Percentiles rank a stretch among this genome's conserved stretches.
Conservation (phyloP, 108 stramenopile genomes). For the Discostella stelligeroides region DNA sequence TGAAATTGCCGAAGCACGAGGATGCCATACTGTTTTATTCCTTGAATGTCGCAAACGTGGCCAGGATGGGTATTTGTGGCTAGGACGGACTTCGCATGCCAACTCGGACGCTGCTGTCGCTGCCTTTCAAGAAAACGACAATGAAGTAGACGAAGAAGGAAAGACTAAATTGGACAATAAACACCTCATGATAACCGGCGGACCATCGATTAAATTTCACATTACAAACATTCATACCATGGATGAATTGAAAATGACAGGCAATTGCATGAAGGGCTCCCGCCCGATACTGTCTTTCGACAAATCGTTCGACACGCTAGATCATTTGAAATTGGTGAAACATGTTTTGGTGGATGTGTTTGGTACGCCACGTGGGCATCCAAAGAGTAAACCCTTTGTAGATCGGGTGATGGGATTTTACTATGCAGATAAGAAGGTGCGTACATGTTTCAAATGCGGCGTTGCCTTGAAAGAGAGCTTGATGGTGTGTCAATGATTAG, state of each 20-base stretch:
- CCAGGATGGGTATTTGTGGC: constrained; percentile 96
- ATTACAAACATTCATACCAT: constrained; percentile 98
- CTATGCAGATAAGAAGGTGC: constrained; percentile 92
- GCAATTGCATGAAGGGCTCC: constrained; percentile 96
- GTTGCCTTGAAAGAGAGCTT: too few species aligned
- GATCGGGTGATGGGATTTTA: constrained; percentile 97
- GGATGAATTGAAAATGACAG: constrained; percentile 98
- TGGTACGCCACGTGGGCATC: constrained; percentile 96
- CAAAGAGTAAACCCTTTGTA: constrained; percentile 98
- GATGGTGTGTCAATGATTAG: constrained; percentile 80
- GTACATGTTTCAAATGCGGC: too few species aligned
- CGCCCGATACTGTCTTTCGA: constrained; percentile 97
- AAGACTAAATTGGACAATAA: constrained; percentile 16
- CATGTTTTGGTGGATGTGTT: constrained; percentile 95
- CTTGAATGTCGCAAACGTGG: constrained; percentile 94
- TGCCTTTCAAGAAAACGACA: neutral
- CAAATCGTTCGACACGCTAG: constrained; percentile 68
- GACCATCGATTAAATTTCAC: constrained; percentile 95
- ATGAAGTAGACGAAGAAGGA: neutral
- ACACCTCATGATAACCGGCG: constrained; percentile 57
- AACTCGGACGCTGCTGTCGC: constrained; percentile 24
- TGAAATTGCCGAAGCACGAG: constrained; percentile 94
- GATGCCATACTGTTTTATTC: constrained; percentile 94
- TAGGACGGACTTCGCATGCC: constrained; percentile 68
- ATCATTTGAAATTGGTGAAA: constrained; percentile 86